Conservation (phyloP, 768 basidiomycete genomes). For the Auriculariales sp. region DNA sequence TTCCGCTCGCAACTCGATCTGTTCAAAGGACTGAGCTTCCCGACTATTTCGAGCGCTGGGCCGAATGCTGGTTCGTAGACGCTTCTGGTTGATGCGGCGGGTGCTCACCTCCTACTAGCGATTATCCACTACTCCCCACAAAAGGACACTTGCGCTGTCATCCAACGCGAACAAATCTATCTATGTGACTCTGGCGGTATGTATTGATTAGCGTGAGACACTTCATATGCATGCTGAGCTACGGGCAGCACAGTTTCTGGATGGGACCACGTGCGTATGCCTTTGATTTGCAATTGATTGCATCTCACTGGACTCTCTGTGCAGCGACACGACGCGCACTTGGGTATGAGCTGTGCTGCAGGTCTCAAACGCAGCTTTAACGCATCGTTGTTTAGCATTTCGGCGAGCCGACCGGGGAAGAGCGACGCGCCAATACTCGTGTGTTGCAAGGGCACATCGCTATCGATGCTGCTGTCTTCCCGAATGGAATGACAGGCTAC, state of each 20-base stretch:
- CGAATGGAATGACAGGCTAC: conserved; percentile 62
- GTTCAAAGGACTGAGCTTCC: conserved; percentile 82
- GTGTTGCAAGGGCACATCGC: conserved; percentile 87
- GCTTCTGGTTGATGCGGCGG: not conserved
- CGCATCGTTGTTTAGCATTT: conserved; percentile 47
- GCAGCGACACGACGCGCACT: conserved; percentile 75
- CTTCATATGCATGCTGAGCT: too few relatives aligned
- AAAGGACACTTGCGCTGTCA: conserved; percentile 51
- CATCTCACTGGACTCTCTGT: not conserved
- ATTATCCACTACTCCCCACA: conserved; percentile 91
- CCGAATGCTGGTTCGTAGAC: conserved; percentile 65
- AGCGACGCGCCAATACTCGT: conserved; percentile 79
- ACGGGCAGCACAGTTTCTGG: conserved; percentile 57
- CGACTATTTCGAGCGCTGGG: conserved; percentile 85
- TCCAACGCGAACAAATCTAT: conserved; percentile 68
- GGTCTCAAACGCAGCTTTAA: not conserved
- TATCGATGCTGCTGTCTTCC: conserved; percentile 76
- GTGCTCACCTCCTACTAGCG: conserved; percentile 26
- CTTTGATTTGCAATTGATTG: not conserved
- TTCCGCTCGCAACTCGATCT: conserved; percentile 65
- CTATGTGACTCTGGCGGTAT: conserved; percentile 79
- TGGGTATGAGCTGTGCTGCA: conserved; percentile 33
- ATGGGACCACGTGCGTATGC: conserved; percentile 65
- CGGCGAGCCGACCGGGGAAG: conserved; percentile 66
- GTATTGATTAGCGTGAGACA: too few relatives aligned